A percentile compares a stretch with the other conserved stretches of the same genome.
Conservation (phyloP, 345 rosid genomes). For the Bruguiera gymnorhiza region DNA sequence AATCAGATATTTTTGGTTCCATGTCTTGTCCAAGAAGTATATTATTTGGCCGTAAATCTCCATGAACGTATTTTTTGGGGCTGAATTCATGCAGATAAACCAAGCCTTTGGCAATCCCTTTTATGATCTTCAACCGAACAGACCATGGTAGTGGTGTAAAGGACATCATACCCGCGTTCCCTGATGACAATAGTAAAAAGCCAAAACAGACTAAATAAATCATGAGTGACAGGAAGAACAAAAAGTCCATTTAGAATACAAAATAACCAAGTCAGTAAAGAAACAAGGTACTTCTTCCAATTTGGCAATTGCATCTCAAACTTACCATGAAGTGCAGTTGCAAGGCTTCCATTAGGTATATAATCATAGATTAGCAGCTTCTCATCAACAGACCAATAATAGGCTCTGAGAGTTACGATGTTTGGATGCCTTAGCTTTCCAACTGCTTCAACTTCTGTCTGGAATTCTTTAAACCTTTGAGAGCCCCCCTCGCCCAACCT, state of each 20-base stretch:
- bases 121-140: conserved; percentile 59
- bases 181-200: conserved; percentile 34
- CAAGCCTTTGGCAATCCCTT: conserved; percentile 76
- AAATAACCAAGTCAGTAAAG: background rate
- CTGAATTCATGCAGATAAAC: conserved; percentile 84
- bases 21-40: conserved; percentile 73
- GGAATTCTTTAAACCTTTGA: conserved; percentile 92
- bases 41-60: conserved; percentile 85
- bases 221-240: background rate
- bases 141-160: conserved; percentile 70
- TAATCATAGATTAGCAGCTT: conserved; percentile 88
- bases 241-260: background rate
- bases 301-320: background rate
- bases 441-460: conserved; percentile 90
- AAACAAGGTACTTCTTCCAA: background rate
- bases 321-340: conserved; percentile 84
- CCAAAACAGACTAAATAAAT: background rate
- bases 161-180: conserved; percentile 68
- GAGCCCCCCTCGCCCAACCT: conserved; percentile 97
- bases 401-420: conserved; percentile 78
- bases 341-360: conserved; percentile 77
- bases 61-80: conserved; percentile 90
- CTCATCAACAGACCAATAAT: conserved; percentile 98
- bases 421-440: conserved; percentile 93
- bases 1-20: conserved; percentile 81